Conservation (phyloP, 495 filamentous ascomycete genomes). For the Ramalina intermedia region DNA sequence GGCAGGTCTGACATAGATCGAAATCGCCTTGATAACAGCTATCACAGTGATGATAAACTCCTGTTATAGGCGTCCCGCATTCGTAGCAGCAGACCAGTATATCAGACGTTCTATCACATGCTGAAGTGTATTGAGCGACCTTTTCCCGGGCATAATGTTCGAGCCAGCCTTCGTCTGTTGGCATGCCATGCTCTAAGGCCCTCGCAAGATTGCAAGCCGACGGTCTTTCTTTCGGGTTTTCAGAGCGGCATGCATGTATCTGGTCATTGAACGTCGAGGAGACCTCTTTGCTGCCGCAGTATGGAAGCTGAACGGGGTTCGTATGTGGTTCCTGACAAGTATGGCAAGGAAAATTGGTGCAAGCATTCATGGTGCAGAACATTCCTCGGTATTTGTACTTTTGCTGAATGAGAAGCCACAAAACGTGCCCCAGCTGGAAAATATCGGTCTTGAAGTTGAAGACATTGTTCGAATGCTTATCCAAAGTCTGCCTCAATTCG, state of each 20-base stretch:
- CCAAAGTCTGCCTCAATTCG: neutral
- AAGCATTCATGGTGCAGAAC: slow-evolving; percentile 4
- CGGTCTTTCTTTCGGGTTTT: too few species aligned
- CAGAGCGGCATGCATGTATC: too few species aligned
- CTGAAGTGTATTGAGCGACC: neutral
- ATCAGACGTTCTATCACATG: neutral
- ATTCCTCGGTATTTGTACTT: neutral
- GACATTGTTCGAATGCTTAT: neutral
- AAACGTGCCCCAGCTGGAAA: slow-evolving; percentile 6
- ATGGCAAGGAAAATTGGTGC: slow-evolving; percentile 5
- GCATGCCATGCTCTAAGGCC: too few species aligned
- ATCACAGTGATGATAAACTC: slow-evolving; percentile 3
- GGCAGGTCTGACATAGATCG: neutral
- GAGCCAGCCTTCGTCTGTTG: too few species aligned
- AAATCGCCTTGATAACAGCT: slow-evolving; percentile 1
- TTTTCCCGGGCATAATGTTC: too few species aligned
- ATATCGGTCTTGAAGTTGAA: slow-evolving; percentile 8
- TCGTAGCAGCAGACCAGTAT: slow-evolving; percentile 4
- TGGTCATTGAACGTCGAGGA: too few species aligned
- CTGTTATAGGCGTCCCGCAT: slow-evolving; percentile 1
- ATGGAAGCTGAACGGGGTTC: slow-evolving; percentile 6
- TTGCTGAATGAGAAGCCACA: slow-evolving; percentile 10
- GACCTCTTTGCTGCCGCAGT: neutral
- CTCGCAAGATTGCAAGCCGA: too few species aligned
- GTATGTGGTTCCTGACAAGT: slow-evolving; percentile 1